Base-by-base conservation (phyloP, 1,284 basidiomycete genomes). In the Retiboletus flavoniger region DNA sequence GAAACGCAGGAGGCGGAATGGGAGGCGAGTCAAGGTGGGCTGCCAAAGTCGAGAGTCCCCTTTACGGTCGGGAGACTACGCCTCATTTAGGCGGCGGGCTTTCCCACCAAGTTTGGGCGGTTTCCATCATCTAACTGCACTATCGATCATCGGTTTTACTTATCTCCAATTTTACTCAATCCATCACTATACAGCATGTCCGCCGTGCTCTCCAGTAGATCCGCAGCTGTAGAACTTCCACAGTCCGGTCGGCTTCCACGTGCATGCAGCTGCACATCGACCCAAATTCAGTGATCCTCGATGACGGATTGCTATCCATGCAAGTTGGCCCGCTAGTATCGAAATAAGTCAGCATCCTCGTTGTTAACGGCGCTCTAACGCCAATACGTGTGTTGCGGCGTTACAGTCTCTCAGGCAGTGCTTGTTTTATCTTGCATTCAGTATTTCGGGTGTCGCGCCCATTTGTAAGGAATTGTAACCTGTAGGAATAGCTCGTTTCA, bases 351-450 rank as follows among this genome's bases (percentile, higher is more conserved):
- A 34, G 40, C 31, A 41, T 13, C 19, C n/a, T 19, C 36, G 11
- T 41, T 13, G 9, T 29, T 60, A 66, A 57, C 54, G 17, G 47
- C 69, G 66, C 69, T 64, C 68, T 70, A 71, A 67, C 69, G 42
- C 69, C 66, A 45, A 36, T 29, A 31, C 39, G 48, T 31, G 42
- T 14, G 26, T n/a, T 7, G 17, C 28, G 43, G 43, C 17, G 16
- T 17, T 9, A 24, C 24, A 21, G 21, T 26, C 39, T 40, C 7
- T 7, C 17, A 6, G 39, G 24, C 40, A 24, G 26, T 8, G 16
- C 49, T 39, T 14, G 54, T 29, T 51, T 50, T 28, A 35, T 38
- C 38, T 4, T 31, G 21, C 17, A 4, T 4, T 17, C 24, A 5
- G 36, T 50, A 50, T 42, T 51, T 41, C 35, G 5, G 35, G 47